phyloP scores from a whole-genome alignment of 257 asterid species.

The Solanum pimpinellifolium region DNA sequence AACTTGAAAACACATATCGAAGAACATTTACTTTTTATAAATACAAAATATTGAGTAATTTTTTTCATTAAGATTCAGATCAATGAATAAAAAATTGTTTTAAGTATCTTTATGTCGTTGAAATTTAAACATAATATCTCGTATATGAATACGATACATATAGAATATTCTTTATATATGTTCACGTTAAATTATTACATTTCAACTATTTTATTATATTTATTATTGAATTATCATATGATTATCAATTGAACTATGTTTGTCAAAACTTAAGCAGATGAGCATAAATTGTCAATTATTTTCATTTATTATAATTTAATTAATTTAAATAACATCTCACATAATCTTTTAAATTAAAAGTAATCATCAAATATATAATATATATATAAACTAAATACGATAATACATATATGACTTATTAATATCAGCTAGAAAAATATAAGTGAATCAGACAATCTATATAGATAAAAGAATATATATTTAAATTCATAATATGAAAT shows the following conservation, averaged over 20 bases:
- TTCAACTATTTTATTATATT: neutral
- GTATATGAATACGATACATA: too few relatives aligned
- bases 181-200: rapidly evolving
- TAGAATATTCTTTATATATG: too few relatives aligned
- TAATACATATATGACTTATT: too few relatives aligned
- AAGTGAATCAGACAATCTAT: rapidly evolving
- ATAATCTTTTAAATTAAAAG: too few relatives aligned
- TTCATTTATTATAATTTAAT: too few relatives aligned
- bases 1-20: neutral
- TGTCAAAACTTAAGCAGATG: neutral
- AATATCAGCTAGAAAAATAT: too few relatives aligned
- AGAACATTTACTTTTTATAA: neutral
- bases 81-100: neutral
- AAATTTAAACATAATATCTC: too few relatives aligned
- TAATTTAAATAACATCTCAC: too few relatives aligned
- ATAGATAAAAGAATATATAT: too few relatives aligned
- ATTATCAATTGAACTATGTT: neutral
- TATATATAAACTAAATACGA: too few relatives aligned
- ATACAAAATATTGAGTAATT: neutral
- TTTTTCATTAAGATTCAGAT: neutral
- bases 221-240: neutral
- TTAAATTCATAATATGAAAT: neutral
- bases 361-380: too few relatives aligned
- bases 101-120: neutral
- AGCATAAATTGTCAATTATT: neutral